These are phyloP conservation scores for Neopestalotiopsis rosae DNA, from an alignment of 2,329 filamentous ascomycete genomes.

Conservation along the genomic window DNA sequence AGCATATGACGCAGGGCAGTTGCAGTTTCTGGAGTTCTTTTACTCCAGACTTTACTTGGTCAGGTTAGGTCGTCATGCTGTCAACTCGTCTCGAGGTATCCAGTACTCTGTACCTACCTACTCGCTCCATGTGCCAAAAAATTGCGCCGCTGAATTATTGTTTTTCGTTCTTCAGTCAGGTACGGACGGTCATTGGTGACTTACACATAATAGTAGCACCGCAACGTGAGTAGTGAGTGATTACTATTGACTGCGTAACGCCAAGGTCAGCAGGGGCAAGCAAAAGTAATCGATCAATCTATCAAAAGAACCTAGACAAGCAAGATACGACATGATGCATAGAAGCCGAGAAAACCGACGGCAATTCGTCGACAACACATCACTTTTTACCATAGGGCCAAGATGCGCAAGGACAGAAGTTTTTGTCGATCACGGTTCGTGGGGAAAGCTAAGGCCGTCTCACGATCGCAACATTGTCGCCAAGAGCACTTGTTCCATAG, in stretches of 20 bases:
- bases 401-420: neutral
- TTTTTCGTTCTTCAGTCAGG: neutral
- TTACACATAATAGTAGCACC: neutral
- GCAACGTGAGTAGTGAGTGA: neutral
- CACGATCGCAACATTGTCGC: constrained; percentile 8
- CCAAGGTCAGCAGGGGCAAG: neutral
- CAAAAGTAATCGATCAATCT: too few species aligned
- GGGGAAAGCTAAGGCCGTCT: neutral
- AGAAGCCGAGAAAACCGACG: neutral
- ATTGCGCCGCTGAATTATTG: neutral
- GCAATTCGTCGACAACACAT: neutral
- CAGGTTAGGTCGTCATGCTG: constrained; percentile 1
- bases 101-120: neutral
- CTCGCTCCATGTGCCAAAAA: neutral
- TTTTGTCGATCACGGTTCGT: neutral
- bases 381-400: neutral
- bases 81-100: constrained; percentile 10
- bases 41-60: constrained; percentile 5
- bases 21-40: constrained; percentile 13
- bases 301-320: neutral
- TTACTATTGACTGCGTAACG: neutral
- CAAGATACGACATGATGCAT: neutral
- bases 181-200: neutral
- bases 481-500: constrained; percentile 2
- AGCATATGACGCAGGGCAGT: constrained; percentile 19